Conservation (phyloP, 208 protist genomes). For the Leptomonas seymouri region DNA sequence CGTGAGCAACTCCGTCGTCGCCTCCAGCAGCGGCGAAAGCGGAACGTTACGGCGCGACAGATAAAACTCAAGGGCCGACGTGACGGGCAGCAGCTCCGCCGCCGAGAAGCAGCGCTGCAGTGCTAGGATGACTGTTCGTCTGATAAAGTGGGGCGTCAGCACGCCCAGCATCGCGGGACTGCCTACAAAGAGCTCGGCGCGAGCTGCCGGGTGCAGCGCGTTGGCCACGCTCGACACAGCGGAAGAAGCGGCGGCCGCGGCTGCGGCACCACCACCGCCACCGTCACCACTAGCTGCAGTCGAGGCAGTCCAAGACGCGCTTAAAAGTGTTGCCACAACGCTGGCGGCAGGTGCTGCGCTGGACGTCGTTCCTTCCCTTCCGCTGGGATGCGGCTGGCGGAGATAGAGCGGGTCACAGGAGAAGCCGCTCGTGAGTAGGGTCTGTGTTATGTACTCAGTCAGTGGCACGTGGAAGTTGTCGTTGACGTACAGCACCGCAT, state of each 20-base stretch:
- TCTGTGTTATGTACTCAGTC: conserved; percentile 36
- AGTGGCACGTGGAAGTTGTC: conserved; percentile 13
- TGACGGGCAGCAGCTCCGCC: conserved; percentile 50
- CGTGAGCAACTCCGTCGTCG: conserved; percentile 67
- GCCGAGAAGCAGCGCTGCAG: conserved; percentile 35
- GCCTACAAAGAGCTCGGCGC: conserved; percentile 37
- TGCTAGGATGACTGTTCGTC: conserved; percentile 36
- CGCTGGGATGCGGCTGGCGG: conserved; percentile 5
- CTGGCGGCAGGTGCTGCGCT: not conserved
- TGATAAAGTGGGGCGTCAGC: conserved; percentile 61
- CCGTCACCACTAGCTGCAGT: not conserved
- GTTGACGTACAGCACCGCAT: conserved; percentile 27
- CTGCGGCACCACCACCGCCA: not conserved
- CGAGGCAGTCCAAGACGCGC: not conserved
- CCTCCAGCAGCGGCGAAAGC: conserved; percentile 61
- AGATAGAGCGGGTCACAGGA: conserved; percentile 47
- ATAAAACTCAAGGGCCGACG: conserved; percentile 62
- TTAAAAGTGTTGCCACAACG: conserved; percentile 8
- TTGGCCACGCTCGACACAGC: not conserved
- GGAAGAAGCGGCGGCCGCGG: not conserved
- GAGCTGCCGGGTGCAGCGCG: not conserved
- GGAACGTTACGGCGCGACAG: conserved; percentile 43
- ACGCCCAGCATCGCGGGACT: conserved; percentile 69
- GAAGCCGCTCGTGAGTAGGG: conserved; percentile 57
- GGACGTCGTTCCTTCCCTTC: not conserved